These are phyloP conservation scores for Botrytis fragariae DNA, from an alignment of 2,329 filamentous ascomycete species.

Conservation along the genomic window DNA sequence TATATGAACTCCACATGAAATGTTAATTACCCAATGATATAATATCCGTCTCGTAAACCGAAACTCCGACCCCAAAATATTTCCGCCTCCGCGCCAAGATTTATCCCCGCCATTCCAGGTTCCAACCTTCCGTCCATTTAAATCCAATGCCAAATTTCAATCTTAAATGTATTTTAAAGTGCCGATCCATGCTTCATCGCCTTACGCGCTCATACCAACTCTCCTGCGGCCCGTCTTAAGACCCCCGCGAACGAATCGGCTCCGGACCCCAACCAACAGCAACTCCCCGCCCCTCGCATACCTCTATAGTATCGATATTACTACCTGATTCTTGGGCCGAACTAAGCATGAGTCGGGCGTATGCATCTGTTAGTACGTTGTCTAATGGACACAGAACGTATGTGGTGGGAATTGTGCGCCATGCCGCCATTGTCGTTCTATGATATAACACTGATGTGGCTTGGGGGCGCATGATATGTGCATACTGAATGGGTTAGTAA, in stretches of 20 bases:
- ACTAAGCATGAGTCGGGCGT: constrained; percentile 30
- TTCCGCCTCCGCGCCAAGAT: neutral
- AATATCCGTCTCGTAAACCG: neutral
- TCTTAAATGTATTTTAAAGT: neutral
- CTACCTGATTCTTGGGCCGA: constrained; percentile 28
- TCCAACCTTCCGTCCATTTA: neutral
- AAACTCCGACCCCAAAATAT: constrained; percentile 7
- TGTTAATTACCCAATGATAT: neutral
- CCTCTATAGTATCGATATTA: constrained; percentile 30
- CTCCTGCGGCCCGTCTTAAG: constrained; percentile 16
- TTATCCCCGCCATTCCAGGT: neutral
- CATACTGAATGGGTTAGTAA: constrained; percentile 34
- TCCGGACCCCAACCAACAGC: constrained; percentile 21
- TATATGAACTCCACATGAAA: neutral
- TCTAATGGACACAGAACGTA: constrained; percentile 32
- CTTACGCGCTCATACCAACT: constrained; percentile 8
- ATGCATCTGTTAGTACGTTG: constrained; percentile 25
- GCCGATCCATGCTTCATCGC: neutral
- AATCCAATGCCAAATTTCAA: neutral
- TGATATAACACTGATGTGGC: constrained; percentile 17
- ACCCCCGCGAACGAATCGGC: constrained; percentile 13
- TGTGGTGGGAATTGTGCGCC: constrained; percentile 33
- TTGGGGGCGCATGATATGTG: constrained; percentile 34
- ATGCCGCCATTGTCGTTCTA: constrained; percentile 32
- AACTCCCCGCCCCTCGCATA: constrained; percentile 28